Evolutionary conservation across 306 rosid genomes (phyloP).

Genomic region (Cucumis sativus): Cucumber_9930_V3 NC_026658.2:7720501-7721000

Average conservation of each 20-base stretch:
- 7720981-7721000: neutral
- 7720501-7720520: no score
- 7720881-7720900: conserved; percentile 5
- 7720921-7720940: conserved; percentile 8
- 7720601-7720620: neutral
- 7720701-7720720: neutral
- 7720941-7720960: conserved; percentile 7
- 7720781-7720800: neutral
- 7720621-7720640: neutral
- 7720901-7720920: conserved; percentile 11
- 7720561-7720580: neutral
- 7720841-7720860: neutral
- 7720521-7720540: neutral
- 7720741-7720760: conserved; percentile 14
- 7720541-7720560: neutral
- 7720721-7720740: conserved; percentile 9
- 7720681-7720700: neutral
- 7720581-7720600: neutral
- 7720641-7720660: neutral
- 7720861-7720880: neutral
- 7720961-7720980: neutral
- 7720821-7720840: neutral
- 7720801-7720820: neutral
- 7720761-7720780: neutral
- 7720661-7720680: neutral